Base-by-base conservation (phyloP, 441 rosid species). In the Flueggea neowawraea region DNA sequence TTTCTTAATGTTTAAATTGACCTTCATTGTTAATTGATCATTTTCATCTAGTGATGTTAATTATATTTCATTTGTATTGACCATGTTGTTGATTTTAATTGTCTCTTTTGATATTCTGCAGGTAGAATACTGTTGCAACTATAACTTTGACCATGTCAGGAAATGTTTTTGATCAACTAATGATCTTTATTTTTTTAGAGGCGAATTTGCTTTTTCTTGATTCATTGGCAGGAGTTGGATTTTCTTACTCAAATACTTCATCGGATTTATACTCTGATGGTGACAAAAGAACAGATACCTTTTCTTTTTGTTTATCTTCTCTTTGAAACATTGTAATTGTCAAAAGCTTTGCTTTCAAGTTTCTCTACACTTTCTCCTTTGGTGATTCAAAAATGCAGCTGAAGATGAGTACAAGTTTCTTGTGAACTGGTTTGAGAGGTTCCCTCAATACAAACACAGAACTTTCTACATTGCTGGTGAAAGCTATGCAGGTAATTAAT, bases 141-240 rank as follows among this genome's bases (percentile, higher is more conserved):
- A 36, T 36, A 36, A 36, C 41, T 36, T 36, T 36, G 41, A 36
- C 41, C 41, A 36, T 36, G 41, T 36, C 41, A 36, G 7, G 41
- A 36, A 36, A 36, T 22, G 41, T 36, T 36, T 5, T 5, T 3
- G 41, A 36, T 36, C 41, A 36, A 36, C 41, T 36, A 36, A 36
- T 36, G 41, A 36, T 36, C 50, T 47, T 1, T 47, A 0, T n/a
- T 55, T 50, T 47, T 47, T 47, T 79, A 90, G 96, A 63, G 69
- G 95, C 98, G 65, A 92, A 88, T 74, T 63, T 92, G 71, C 62
- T 92, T 47, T 92, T 92, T 75, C 80, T 92, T 57, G 97, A 92
- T 71, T 86, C 98, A 51, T 95, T 96, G 2, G 94, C 90, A 10
- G 98, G 98, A 0, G 98, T 92, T 16, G 98, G 98, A 67, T 92